These are phyloP conservation scores for Pleurozium schreberi DNA, from an alignment of 225 moss, liverwort and hornwort species.

Conservation along the genomic window DNA sequence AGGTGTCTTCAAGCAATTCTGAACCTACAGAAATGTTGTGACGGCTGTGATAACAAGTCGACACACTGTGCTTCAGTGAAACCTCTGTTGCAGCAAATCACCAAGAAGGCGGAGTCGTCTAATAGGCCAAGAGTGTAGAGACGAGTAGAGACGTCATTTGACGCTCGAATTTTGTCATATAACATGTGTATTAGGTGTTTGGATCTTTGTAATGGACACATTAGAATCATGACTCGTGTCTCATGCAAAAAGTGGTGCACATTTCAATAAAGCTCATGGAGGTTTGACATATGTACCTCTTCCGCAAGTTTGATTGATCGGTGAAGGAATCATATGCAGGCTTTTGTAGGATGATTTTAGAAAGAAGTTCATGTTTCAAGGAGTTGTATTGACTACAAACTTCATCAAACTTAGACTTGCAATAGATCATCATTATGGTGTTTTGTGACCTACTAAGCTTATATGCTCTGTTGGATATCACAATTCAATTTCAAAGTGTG, in stretches of 20 bases:
- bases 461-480: background rate
- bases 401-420: background rate
- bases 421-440: background rate
- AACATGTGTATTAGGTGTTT: background rate
- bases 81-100: constrained; percentile 39
- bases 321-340: background rate
- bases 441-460: background rate
- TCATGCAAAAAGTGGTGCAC: background rate
- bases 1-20: constrained; percentile 48
- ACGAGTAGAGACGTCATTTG: background rate
- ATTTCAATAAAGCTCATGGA: background rate
- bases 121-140: constrained; percentile 1
- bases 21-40: constrained; percentile 49
- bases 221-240: background rate
- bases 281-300: background rate
- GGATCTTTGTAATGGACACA: background rate
- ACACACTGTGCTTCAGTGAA: constrained; percentile 54
- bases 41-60: constrained; percentile 36
- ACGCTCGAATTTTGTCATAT: background rate
- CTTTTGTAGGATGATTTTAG: background rate
- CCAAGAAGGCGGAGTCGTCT: constrained; percentile 21
- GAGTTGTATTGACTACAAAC: background rate
- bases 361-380: background rate
- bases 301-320: background rate
- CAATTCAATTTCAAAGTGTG: background rate